phyloP scores from a whole-genome alignment of 75 land plant species.

The Sequoiadendron giganteum region DNA sequence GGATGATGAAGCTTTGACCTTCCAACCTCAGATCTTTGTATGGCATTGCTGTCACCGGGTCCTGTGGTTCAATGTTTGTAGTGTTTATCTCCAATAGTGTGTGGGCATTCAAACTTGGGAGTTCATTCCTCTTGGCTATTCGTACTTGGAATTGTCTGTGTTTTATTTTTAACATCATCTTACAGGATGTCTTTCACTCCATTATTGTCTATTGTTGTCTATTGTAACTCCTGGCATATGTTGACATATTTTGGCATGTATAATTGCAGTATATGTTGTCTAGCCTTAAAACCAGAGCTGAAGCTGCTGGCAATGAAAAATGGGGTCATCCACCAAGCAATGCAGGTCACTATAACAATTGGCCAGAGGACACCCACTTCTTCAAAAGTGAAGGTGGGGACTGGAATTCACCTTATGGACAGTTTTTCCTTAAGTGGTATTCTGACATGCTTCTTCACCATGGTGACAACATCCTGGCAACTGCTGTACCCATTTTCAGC shows the following conservation, averaged over 20 bases:
- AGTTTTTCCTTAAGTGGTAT: constrained; percentile 30
- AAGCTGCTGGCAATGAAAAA: not conserved
- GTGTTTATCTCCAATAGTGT: too few species aligned
- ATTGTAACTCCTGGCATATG: not conserved
- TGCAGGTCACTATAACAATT: constrained; percentile 25
- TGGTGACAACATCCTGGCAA: constrained; percentile 20
- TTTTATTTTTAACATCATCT: not conserved
- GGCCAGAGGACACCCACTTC: constrained; percentile 27
- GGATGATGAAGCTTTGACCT: not conserved
- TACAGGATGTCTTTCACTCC: not conserved
- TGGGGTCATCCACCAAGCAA: constrained; percentile 22
- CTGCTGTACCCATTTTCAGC: constrained; percentile 20
- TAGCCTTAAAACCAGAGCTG: constrained; percentile 9
- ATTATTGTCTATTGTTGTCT: not conserved
- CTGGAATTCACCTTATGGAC: constrained; percentile 24
- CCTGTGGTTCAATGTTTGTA: too few species aligned
- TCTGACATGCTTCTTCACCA: constrained; percentile 24
- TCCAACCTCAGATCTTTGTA: not conserved
- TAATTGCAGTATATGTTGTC: constrained; percentile 16
- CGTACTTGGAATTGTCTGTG: too few species aligned
- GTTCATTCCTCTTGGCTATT: not conserved
- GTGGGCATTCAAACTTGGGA: too few species aligned
- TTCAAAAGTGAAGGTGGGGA: constrained; percentile 25
- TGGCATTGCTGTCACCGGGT: not conserved
- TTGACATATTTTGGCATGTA: not conserved